Conservation (phyloP, 495 filamentous ascomycete species). For the Jackrogersella multiformis region DNA sequence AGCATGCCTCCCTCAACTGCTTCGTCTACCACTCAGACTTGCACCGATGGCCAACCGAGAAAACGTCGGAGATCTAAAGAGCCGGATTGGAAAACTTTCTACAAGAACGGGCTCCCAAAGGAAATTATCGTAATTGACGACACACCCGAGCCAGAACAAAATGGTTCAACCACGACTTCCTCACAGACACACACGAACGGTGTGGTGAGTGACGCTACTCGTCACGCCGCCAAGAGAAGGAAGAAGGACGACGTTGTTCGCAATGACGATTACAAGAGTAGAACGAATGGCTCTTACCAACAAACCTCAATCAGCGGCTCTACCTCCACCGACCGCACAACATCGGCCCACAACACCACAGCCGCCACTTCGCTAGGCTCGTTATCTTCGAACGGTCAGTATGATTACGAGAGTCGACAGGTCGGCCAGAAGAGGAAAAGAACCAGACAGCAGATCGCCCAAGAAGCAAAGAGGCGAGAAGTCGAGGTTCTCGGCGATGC, state of each 20-base stretch:
- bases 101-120: conserved; percentile 90
- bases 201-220: conserved; percentile 37
- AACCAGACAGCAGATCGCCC: conserved; percentile 77
- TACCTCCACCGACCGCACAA: conserved; percentile 85
- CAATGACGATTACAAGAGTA: conserved; percentile 63
- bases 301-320: conserved; percentile 74
- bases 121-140: conserved; percentile 98
- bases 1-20: conserved; percentile 53
- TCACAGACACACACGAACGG: conserved; percentile 47
- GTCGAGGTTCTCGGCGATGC: conserved; percentile 72
- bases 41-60: conserved; percentile 47
- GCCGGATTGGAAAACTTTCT: conserved; percentile 89
- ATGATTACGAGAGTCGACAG: conserved; percentile 61
- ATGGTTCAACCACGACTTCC: conserved; percentile 40
- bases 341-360: conserved; percentile 83
- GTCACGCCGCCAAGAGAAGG: conserved; percentile 58
- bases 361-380: conserved; percentile 90
- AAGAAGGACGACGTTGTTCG: conserved; percentile 57
- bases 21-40: conserved; percentile 38
- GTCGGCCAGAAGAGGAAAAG: conserved; percentile 87
- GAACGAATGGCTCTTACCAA: conserved; percentile 75
- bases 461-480: conserved; percentile 81
- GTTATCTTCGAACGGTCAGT: conserved; percentile 67
- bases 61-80: conserved; percentile 68
- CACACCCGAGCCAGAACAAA: conserved; percentile 71